Base-by-base conservation (phyloP, 257 asterid genomes). In the Nicotiana undulata region DNA sequence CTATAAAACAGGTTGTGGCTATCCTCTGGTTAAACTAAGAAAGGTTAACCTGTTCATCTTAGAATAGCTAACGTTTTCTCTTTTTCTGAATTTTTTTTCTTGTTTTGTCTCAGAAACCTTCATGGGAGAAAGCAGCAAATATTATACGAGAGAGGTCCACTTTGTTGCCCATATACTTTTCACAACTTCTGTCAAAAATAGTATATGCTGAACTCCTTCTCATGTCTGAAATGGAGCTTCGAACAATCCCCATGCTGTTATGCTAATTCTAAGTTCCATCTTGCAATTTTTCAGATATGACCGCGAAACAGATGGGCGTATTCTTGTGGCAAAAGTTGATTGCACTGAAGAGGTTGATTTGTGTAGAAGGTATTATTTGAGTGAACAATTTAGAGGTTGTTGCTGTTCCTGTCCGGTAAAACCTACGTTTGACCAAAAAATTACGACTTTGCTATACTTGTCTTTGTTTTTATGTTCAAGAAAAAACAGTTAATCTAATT, bases 61-160 rank as follows among this genome's bases (percentile, higher is more conserved):
- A 75, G 56, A 75, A 67, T 53, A 5, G 79, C 78, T 85, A 58
- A 83, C 58, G 22, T 76, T 63, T 78, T 53, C 59, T 63, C 80
- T 46, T 81, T 49, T 82, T 52, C 81, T 74, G 79, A 74, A 24
- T 1, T 1, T 1, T 29, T 1, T 49, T 79, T 56, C 59, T 59
- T 76, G 37, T 83, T 68, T 60, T 17, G 53, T 87, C 76, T 68
- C 95, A 95, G 99, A 93, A 93, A 95, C 97, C 97, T 85, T 89
- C 99, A 22, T 94, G 98, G 98, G 98, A 94, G 90, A 94, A 94
- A 89, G 97, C 98, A 75, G 96, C 98, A 87, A 90, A 79, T 85
- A 90, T 88, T 77, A 87, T 94, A n/a, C 87, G 88, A 87, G 98
- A 93, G 84, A 93, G 97, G 98, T 93, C 59, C 51, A 58, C 26